Percentiles rank a stretch among this genome's conserved stretches.
Conservation (phyloP, 2,329 filamentous ascomycete genomes). For the Cercospora sp. region DNA sequence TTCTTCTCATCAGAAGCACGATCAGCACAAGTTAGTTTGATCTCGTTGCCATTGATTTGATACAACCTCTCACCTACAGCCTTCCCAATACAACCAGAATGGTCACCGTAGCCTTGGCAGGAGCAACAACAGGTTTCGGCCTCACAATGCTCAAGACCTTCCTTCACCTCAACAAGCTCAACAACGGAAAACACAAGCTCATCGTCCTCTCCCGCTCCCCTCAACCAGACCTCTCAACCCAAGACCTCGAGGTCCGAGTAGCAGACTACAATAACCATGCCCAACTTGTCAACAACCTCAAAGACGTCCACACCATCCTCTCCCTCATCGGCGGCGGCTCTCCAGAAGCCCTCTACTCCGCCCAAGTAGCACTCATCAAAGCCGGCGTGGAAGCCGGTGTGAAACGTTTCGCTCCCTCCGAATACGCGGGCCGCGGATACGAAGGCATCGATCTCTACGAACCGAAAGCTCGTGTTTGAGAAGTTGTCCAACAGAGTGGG, state of each 20-base stretch:
- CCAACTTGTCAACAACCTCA: constrained; percentile 28
- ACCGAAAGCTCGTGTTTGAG: constrained; percentile 32
- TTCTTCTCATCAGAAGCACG: background rate
- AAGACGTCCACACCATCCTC: constrained; percentile 36
- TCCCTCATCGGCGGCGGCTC: constrained; percentile 31
- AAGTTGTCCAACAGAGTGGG: constrained; percentile 25
- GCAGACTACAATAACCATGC: constrained; percentile 32
- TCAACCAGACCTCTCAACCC: constrained; percentile 26
- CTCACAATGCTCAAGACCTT: constrained; percentile 33
- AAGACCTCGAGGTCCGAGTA: constrained; percentile 30
- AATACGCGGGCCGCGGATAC: constrained; percentile 47
- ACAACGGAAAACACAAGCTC: constrained; percentile 25
- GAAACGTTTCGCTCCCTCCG: constrained; percentile 60
- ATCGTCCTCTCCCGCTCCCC: constrained; percentile 33
- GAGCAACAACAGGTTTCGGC: constrained; percentile 35
- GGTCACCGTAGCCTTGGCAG: constrained; percentile 34
- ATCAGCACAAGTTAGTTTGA: background rate
- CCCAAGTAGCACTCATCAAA: constrained; percentile 55
- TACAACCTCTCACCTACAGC: background rate
- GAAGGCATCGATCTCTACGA: constrained; percentile 33
- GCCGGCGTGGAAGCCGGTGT: constrained; percentile 61
- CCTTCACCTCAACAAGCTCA: constrained; percentile 24
- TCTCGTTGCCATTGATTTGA: background rate
- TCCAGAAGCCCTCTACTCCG: constrained; percentile 20
- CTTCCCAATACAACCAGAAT: constrained; percentile 17